Base-by-base conservation (phyloP, 306 rosid species). In the Mimosa bimucronata region DNA sequence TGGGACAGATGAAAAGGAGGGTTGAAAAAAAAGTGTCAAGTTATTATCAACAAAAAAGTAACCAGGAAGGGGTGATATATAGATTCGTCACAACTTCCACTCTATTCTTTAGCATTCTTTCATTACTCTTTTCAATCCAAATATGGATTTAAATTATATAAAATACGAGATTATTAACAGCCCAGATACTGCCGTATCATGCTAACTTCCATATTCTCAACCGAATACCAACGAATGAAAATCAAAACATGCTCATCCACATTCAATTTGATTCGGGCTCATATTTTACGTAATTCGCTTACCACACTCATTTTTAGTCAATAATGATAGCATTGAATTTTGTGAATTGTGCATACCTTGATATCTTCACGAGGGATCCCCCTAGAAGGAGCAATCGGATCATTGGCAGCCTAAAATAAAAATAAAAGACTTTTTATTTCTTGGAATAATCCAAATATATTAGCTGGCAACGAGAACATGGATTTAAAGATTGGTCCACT, bases 301-400 rank as follows among this genome's bases (percentile, higher is more conserved):
- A 57, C 28, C 57, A 31, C 40, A 55, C 61, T 66, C 62, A 45
- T 13, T 45, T 44, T 45, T 45, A 45, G 3, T 45, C 18, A 45
- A 45, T 0, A 45, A 41, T 41, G 64, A 75, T 65, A 45, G 30
- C 53, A 79, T 13, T 79, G 42, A 21, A 52, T 44, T 72, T 66
- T 37, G 46, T 67, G 61, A 60, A 50, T 38, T 46, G 53, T 1
- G 62, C 75, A 78, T 82, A 95, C 99, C 98, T 93, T 66, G 80
- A 95, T 95, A 88, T 93, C 97, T 76, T 88, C 92, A 45, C 93
- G 94, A 71, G 99, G 98, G 78, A 95, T 88, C 77, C 89, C 99
- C 87, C 93, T 82, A 38, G 80, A 29, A 15, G 98, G 97, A 82
- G 99, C 98, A 82, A 95, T 90, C 2, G 99, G 98, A 82, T 95